Conservation (phyloP, 2,329 filamentous ascomycete species). For the Lachnellula cervina region DNA sequence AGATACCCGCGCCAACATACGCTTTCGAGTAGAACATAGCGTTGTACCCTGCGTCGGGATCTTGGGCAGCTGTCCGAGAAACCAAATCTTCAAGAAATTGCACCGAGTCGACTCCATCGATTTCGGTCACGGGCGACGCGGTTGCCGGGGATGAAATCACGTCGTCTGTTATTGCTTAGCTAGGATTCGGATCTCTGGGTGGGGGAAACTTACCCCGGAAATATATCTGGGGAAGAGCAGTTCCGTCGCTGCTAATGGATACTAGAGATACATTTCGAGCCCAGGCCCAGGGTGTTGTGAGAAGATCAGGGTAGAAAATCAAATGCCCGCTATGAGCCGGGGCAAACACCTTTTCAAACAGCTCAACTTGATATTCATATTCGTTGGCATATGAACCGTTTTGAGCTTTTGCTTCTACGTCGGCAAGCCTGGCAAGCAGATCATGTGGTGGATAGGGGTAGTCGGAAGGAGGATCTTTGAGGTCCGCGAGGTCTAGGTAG, state of each 20-base stretch:
- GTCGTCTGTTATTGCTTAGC: neutral
- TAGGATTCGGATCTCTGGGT: neutral
- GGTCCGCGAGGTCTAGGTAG: constrained; percentile 12
- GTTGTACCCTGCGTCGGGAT: constrained; percentile 35
- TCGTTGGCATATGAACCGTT: constrained; percentile 42
- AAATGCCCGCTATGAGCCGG: constrained; percentile 61
- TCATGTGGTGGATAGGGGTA: constrained; percentile 45
- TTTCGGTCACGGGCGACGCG: constrained; percentile 44
- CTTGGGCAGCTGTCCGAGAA: constrained; percentile 29
- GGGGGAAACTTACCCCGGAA: constrained; percentile 37
- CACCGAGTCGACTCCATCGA: constrained; percentile 48
- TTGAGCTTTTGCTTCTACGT: constrained; percentile 37
- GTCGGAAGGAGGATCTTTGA: constrained; percentile 43
- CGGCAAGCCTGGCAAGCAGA: constrained; percentile 38
- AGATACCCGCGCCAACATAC: constrained; percentile 7
- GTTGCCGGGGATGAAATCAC: constrained; percentile 32
- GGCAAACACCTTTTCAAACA: constrained; percentile 44
- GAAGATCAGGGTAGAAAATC: constrained; percentile 45
- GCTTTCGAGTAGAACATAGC: constrained; percentile 32
- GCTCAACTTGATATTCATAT: constrained; percentile 48
- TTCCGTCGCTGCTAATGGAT: constrained; percentile 53
- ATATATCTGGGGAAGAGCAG: constrained; percentile 51
- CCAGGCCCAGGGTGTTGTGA: constrained; percentile 45
- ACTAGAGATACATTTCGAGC: constrained; percentile 45
- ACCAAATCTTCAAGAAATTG: constrained; percentile 41